Conservation (phyloP, 345 rosid genomes). For the Chamaenerion angustifolium region DNA sequence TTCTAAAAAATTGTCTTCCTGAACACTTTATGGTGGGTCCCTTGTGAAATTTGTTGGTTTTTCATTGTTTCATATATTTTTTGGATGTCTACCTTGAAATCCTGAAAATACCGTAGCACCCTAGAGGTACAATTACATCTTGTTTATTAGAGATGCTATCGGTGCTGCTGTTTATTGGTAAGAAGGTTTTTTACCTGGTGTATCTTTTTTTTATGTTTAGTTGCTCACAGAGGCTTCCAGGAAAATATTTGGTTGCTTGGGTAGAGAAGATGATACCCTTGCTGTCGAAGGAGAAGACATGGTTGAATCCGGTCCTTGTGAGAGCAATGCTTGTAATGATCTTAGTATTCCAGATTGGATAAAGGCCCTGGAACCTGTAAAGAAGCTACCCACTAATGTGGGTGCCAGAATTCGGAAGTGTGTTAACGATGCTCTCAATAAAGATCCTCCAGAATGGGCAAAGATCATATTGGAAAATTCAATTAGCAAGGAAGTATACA, state of each 20-base stretch:
- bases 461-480: slow-evolving; percentile 70
- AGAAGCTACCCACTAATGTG: slow-evolving; percentile 93
- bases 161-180: no score
- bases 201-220: slow-evolving; percentile 33
- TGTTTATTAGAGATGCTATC: no score
- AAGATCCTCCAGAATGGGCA: slow-evolving; percentile 93
- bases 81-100: no score
- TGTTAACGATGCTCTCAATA: slow-evolving; percentile 66
- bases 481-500: slow-evolving; percentile 89
- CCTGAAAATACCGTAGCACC: no score
- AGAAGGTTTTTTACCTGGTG: slow-evolving; percentile 4
- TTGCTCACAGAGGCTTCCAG: slow-evolving; percentile 93
- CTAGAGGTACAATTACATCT: no score
- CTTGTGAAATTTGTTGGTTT: no score
- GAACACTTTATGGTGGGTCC: neutral
- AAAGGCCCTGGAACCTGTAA: slow-evolving; percentile 65
- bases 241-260: slow-evolving; percentile 52
- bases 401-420: slow-evolving; percentile 95
- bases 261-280: slow-evolving; percentile 39
- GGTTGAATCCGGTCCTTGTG: slow-evolving; percentile 35
- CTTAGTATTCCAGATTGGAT: slow-evolving; percentile 82
- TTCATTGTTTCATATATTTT: no score
- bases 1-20: no score
- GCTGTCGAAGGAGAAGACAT: slow-evolving; percentile 54
- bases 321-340: slow-evolving; percentile 31